Percentiles rank a stretch among this genome's conserved stretches.
phyloP scores from a whole-genome alignment of 345 rosid genomes.

The Salix viminalis region DNA sequence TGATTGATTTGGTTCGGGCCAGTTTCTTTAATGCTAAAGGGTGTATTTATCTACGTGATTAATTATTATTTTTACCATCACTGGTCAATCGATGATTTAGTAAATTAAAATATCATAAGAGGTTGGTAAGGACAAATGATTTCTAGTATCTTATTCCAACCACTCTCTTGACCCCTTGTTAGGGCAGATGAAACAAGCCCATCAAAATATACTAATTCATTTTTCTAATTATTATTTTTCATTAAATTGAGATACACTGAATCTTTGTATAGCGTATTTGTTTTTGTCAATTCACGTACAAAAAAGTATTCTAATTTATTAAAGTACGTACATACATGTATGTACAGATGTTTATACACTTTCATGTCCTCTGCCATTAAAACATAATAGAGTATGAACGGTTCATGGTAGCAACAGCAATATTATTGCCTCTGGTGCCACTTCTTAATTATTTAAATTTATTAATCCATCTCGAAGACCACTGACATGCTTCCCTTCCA shows the following conservation, averaged over 20 bases:
- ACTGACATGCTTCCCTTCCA: not conserved
- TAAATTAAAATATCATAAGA: not conserved
- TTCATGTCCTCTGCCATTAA: not conserved
- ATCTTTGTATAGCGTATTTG: not conserved
- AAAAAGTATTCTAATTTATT: not conserved
- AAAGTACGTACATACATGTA: not conserved
- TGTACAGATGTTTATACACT: not conserved
- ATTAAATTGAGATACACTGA: not conserved
- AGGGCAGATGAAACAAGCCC: not conserved
- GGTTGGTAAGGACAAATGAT: too few relatives aligned
- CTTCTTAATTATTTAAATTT: not conserved
- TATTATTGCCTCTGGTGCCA: not conserved
- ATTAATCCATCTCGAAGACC: not conserved
- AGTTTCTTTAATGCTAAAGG: too few relatives aligned
- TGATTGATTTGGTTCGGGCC: too few relatives aligned
- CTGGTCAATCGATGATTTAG: not conserved
- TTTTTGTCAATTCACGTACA: too few relatives aligned
- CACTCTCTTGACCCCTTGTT: too few relatives aligned
- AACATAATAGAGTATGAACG: not conserved
- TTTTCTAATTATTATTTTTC: not conserved
- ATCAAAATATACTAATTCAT: not conserved
- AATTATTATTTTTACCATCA: too few relatives aligned
- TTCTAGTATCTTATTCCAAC: too few relatives aligned
- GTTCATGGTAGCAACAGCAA: not conserved
- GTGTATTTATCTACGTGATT: too few relatives aligned